A percentile compares a stretch with the other conserved stretches of the same genome.
Conservation (phyloP, 192 early-diverging fungal species). For the Coemansia sp. region DNA sequence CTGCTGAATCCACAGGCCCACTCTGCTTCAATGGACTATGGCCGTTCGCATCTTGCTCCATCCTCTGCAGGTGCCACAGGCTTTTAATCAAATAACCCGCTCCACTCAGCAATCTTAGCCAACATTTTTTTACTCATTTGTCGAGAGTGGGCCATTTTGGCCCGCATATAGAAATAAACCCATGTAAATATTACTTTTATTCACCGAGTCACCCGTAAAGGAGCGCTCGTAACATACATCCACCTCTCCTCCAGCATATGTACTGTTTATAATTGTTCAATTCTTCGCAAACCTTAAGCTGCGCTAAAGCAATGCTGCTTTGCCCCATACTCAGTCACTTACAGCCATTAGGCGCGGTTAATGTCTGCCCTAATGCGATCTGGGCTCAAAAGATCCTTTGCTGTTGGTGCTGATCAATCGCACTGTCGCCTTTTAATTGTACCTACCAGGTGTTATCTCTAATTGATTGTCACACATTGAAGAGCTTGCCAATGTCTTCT, state of each 20-base stretch:
- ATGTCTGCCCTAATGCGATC: neutral
- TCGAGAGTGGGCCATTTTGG: too few relatives aligned
- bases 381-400: neutral
- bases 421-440: neutral
- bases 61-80: neutral
- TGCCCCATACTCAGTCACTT: neutral
- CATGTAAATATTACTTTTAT: too few relatives aligned
- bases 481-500: neutral
- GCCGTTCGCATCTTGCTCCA: too few relatives aligned
- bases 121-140: too few relatives aligned
- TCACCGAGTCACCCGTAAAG: neutral
- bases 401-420: neutral
- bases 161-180: too few relatives aligned
- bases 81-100: too few relatives aligned
- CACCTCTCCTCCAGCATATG: neutral
- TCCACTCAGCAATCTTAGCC: too few relatives aligned
- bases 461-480: neutral
- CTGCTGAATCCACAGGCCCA: constrained; percentile 38
- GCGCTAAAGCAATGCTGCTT: neutral
- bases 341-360: neutral
- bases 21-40: constrained; percentile 6
- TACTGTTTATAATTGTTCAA: too few relatives aligned
- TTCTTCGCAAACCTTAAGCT: too few relatives aligned
- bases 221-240: neutral
- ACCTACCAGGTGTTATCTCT: neutral